Evolutionary conservation across 805 yeast species (phyloP).

Genomic region (Candida cerambycidarum): DNA sequence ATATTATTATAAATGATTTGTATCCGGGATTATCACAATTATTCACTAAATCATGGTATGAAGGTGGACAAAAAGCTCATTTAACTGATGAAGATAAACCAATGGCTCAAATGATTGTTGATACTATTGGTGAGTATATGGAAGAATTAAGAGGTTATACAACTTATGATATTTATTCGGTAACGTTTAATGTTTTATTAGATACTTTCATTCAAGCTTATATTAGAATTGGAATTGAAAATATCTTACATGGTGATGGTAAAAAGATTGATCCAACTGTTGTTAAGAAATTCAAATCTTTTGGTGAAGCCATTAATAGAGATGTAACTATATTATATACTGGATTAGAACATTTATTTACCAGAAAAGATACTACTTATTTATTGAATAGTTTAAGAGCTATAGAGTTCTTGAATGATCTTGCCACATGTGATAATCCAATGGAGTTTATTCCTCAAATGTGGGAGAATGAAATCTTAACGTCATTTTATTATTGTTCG

Average conservation of each 20-base stretch:
- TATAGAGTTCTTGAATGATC: slow-evolving; percentile 38
- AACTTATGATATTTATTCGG: slow-evolving; percentile 40
- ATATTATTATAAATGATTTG: slow-evolving; percentile 71
- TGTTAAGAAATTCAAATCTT: slow-evolving; percentile 35
- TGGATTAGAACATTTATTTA: slow-evolving; percentile 36
- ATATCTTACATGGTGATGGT: slow-evolving; percentile 41
- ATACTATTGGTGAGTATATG: slow-evolving; percentile 74
- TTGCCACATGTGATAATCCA: slow-evolving; percentile 41
- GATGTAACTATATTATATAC: slow-evolving; percentile 39
- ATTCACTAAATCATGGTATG: slow-evolving; percentile 73
- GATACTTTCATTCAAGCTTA: slow-evolving; percentile 40
- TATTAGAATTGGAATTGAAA: slow-evolving; percentile 40
- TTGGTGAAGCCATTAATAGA: slow-evolving; percentile 37
- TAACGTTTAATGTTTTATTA: slow-evolving; percentile 37
- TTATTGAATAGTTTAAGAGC: slow-evolving; percentile 41
- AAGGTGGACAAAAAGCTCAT: slow-evolving; percentile 36
- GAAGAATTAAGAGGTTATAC: slow-evolving; percentile 56
- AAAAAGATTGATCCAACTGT: slow-evolving; percentile 41
- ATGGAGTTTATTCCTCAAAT: slow-evolving; percentile 37
- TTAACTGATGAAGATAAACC: slow-evolving; percentile 33
- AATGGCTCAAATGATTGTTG: slow-evolving; percentile 61
- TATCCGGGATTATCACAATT: slow-evolving; percentile 58
- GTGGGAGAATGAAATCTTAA: slow-evolving; percentile 59
- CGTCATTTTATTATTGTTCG: slow-evolving; percentile 75
- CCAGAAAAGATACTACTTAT: slow-evolving; percentile 40